Evolutionary conservation across 345 rosid species (phyloP).

Genomic region (Gossypium mustelinum): DNA sequence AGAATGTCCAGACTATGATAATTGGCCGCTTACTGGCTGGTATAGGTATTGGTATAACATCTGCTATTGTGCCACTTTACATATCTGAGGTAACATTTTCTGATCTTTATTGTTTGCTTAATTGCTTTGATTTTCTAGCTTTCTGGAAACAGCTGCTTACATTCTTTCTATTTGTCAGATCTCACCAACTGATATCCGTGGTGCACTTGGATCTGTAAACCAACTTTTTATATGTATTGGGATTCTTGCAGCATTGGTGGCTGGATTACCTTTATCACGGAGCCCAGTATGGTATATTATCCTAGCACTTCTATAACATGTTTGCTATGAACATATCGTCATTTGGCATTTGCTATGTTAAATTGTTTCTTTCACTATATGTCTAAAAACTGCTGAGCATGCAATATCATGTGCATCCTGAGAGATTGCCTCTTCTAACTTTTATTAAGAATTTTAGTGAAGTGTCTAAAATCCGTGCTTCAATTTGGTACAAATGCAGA

Average conservation of each 20-base stretch:
- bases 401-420: background rate
- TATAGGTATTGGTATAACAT: slow-evolving; percentile 93
- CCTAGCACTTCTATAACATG: background rate
- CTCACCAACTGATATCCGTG: slow-evolving; percentile 98
- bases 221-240: slow-evolving; percentile 97
- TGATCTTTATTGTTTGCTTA: slow-evolving; percentile 4
- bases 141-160: slow-evolving; percentile 19
- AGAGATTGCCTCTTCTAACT: background rate
- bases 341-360: slow-evolving; percentile 4
- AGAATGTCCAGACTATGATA: slow-evolving; percentile 84
- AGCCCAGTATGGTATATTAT: slow-evolving; percentile 71
- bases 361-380: background rate
- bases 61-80: slow-evolving; percentile 96
- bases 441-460: background rate
- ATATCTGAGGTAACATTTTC: slow-evolving; percentile 82
- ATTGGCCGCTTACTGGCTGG: slow-evolving; percentile 96
- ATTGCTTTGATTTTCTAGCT: background rate
- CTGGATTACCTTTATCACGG: slow-evolving; percentile 91
- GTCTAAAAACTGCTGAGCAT: background rate
- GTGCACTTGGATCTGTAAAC: slow-evolving; percentile 92
- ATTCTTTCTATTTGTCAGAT: slow-evolving; percentile 47
- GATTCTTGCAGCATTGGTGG: slow-evolving; percentile 90
- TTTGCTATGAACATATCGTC: background rate
- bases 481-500: background rate
- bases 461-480: background rate